Conservation (phyloP, 768 basidiomycete species). For the Lactifluus pinguis region DNA sequence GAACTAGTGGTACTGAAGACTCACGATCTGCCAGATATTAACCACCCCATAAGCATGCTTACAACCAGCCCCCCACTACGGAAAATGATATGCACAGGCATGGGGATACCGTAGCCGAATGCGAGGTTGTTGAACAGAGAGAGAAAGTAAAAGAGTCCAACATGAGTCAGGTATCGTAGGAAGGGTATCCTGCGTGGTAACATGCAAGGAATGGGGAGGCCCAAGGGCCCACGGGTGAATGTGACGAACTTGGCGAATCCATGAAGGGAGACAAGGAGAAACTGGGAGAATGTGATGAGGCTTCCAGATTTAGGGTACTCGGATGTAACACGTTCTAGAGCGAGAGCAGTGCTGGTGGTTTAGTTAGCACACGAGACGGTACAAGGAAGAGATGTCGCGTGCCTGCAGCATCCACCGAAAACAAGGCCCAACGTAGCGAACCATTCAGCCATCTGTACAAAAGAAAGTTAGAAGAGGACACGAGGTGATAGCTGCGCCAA, state of each 20-base stretch:
- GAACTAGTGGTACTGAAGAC: constrained; percentile 21
- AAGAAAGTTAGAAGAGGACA: background rate
- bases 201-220: constrained; percentile 35
- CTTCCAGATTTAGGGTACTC: constrained; percentile 64
- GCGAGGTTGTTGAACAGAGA: constrained; percentile 88
- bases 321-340: constrained; percentile 64
- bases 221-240: background rate
- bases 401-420: constrained; percentile 90
- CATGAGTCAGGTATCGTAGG: constrained; percentile 66
- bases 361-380: background rate
- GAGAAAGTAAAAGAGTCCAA: constrained; percentile 67
- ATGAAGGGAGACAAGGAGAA: constrained; percentile 63
- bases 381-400: constrained; percentile 17
- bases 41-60: constrained; percentile 72
- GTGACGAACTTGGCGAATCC: constrained; percentile 57
- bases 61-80: constrained; percentile 80
- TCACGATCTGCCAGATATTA: constrained; percentile 54
- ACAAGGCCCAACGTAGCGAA: constrained; percentile 57
- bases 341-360: constrained; percentile 58
- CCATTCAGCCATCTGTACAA: constrained; percentile 37
- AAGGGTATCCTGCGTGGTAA: constrained; percentile 63
- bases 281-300: constrained; percentile 84
- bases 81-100: constrained; percentile 92
- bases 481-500: background rate
- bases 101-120: constrained; percentile 79